Evolutionary conservation across 202 grass and related monocot genomes (phyloP).

Genomic region (Schoenoplectus triqueter): DNA sequence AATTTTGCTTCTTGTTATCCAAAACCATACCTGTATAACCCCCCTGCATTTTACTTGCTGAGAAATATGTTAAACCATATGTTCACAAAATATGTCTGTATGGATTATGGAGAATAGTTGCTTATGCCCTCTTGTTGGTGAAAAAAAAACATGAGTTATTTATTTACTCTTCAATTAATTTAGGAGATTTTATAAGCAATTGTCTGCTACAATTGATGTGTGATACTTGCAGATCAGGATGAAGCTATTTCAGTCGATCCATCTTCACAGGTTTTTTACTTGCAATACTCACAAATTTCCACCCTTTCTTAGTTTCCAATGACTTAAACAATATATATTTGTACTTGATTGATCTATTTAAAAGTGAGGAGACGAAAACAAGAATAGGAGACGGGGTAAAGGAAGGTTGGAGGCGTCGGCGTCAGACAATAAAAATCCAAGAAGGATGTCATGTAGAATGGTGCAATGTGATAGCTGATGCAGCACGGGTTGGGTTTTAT

Average conservation of each 20-base stretch:
- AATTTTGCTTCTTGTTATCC: constrained; percentile 32
- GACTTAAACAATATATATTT: constrained; percentile 26
- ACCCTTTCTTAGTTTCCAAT: constrained; percentile 26
- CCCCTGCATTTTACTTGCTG: not conserved
- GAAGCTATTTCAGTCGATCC: constrained; percentile 77
- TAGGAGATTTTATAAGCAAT: not conserved
- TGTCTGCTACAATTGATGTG: constrained; percentile 19
- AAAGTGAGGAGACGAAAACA: constrained; percentile 72
- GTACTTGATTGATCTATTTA: constrained; percentile 39
- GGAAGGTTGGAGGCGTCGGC: constrained; percentile 62
- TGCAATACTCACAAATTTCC: constrained; percentile 17
- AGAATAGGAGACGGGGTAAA: constrained; percentile 77
- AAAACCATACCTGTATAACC: not conserved
- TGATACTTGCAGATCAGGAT: constrained; percentile 74
- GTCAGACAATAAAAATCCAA: constrained; percentile 60
- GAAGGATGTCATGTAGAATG: constrained; percentile 77
- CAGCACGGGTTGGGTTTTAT: constrained; percentile 62
- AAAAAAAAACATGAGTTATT: not conserved
- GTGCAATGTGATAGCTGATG: constrained; percentile 73
- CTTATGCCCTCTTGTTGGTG: not conserved
- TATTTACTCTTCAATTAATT: not conserved
- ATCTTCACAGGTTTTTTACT: constrained; percentile 71
- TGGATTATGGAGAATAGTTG: not conserved
- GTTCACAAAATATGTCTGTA: constrained; percentile 10
- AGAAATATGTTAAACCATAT: not conserved